Evolutionary conservation across 805 yeast species (phyloP).

Genomic region (Hermanozyma aechmeae): DNA sequence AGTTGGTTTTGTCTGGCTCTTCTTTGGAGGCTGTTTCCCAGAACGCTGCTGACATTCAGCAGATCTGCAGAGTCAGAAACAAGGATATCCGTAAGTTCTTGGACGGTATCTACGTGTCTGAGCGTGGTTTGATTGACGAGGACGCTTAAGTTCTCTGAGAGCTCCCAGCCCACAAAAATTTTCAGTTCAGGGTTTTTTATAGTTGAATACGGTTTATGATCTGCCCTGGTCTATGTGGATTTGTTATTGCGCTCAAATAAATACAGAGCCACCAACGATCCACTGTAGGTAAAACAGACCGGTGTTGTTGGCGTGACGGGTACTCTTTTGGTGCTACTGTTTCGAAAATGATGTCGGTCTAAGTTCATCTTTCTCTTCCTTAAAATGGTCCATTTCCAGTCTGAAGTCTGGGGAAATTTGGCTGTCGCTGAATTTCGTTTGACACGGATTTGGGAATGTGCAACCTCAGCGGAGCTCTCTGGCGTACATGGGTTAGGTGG

Average conservation of each 20-base stretch:
- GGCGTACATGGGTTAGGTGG: too few species aligned
- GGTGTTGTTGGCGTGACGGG: too few species aligned
- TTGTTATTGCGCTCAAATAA: slow-evolving; percentile 31
- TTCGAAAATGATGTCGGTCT: too few species aligned
- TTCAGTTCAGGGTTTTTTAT: slow-evolving; percentile 6
- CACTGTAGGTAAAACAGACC: too few species aligned
- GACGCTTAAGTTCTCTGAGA: slow-evolving; percentile 27
- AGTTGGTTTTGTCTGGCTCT: slow-evolving; percentile 87
- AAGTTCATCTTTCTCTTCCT: too few species aligned
- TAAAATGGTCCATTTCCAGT: too few species aligned
- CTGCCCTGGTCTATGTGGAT: slow-evolving; percentile 15
- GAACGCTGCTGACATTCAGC: slow-evolving; percentile 97
- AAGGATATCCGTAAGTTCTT: slow-evolving; percentile 99
- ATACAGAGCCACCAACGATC: slow-evolving; percentile 42
- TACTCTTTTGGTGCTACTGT: too few species aligned
- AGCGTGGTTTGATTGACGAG: slow-evolving; percentile 80
- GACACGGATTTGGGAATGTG: too few species aligned
- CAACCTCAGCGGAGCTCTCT: too few species aligned
- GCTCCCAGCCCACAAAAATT: slow-evolving; percentile 6
- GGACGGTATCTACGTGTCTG: slow-evolving; percentile 99
- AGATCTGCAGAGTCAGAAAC: slow-evolving; percentile 97
- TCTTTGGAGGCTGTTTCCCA: slow-evolving; percentile 96
- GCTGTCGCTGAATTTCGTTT: too few species aligned
- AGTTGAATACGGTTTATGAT: slow-evolving; percentile 19
- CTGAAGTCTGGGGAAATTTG: too few species aligned